These are phyloP conservation scores for Colletotrichum limetticola DNA, from an alignment of 2,329 filamentous ascomycete species.

Conservation along the genomic window DNA sequence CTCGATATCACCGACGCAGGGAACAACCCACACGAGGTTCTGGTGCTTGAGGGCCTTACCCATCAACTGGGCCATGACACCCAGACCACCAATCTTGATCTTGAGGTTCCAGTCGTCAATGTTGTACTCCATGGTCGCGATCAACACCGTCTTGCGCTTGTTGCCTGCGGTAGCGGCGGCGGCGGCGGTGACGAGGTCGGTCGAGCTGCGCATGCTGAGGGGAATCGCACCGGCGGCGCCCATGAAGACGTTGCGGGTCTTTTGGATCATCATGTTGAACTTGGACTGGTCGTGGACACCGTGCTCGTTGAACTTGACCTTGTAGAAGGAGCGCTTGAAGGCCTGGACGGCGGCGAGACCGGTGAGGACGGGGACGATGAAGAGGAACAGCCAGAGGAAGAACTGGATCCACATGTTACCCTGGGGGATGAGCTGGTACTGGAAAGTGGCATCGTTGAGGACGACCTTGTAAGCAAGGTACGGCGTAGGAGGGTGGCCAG, in stretches of 20 bases:
- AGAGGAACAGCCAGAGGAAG: slow-evolving; percentile 62
- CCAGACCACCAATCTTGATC: slow-evolving; percentile 77
- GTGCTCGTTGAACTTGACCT: slow-evolving; percentile 51
- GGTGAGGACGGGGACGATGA: slow-evolving; percentile 60
- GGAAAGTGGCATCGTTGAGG: slow-evolving; percentile 63
- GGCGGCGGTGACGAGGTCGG: slow-evolving; percentile 37
- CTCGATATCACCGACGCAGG: slow-evolving; percentile 71
- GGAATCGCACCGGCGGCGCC: slow-evolving; percentile 41
- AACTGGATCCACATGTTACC: slow-evolving; percentile 65
- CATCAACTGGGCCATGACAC: slow-evolving; percentile 78
- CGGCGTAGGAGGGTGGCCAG: slow-evolving; percentile 60
- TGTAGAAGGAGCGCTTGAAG: slow-evolving; percentile 66
- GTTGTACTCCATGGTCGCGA: slow-evolving; percentile 79
- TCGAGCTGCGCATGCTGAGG: slow-evolving; percentile 36
- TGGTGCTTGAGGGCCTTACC: slow-evolving; percentile 72
- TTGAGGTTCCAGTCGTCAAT: slow-evolving; percentile 77
- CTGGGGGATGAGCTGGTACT: slow-evolving; percentile 62
- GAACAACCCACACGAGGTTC: slow-evolving; percentile 72
- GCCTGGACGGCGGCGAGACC: slow-evolving; percentile 60
- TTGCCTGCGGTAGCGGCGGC: slow-evolving; percentile 37
- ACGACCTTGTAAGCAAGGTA: slow-evolving; percentile 64
- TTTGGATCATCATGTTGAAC: slow-evolving; percentile 57
- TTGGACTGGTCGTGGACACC: slow-evolving; percentile 55
- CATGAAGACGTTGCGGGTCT: slow-evolving; percentile 41
- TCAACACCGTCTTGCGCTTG: slow-evolving; percentile 67